Evolutionary conservation across 371 early-diverging fungal genomes (phyloP).

Genomic region (Apophysomyces sp.): DNA sequence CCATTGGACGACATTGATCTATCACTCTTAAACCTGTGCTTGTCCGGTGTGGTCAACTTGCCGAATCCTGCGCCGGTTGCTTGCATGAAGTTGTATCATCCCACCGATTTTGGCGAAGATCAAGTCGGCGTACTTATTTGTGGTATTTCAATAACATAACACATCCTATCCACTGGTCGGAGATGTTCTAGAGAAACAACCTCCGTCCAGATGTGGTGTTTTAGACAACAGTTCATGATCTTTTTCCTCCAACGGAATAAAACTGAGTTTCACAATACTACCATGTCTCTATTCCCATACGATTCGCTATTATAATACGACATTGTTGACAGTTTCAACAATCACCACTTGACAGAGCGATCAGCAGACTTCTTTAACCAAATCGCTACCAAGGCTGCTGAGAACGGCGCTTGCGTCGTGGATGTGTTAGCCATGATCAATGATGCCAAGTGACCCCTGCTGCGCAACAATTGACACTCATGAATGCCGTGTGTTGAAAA

Average conservation of each 20-base stretch:
- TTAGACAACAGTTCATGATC: too few relatives aligned
- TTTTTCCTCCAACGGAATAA: too few relatives aligned
- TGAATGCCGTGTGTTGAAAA: background rate
- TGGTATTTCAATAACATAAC: too few relatives aligned
- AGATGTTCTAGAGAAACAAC: too few relatives aligned
- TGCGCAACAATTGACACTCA: slow-evolving; percentile 6
- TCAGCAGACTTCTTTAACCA: background rate
- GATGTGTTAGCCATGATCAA: background rate
- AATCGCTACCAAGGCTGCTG: background rate
- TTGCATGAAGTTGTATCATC: background rate
- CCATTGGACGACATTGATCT: background rate
- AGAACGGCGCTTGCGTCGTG: background rate
- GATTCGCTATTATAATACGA: too few relatives aligned
- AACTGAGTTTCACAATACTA: too few relatives aligned
- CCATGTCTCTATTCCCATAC: too few relatives aligned
- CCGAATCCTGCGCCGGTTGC: background rate
- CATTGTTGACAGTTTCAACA: background rate
- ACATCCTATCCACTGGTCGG: too few relatives aligned
- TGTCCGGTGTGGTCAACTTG: background rate
- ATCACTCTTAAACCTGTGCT: background rate
- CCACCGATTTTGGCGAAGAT: background rate
- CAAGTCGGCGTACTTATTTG: background rate
- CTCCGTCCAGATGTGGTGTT: too few relatives aligned
- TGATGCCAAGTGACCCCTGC: background rate
- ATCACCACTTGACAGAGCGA: background rate